Percentiles rank a stretch among this genome's conserved stretches.
Evolutionary conservation across 2,329 filamentous ascomycete species (phyloP).

Genomic region (Drechslera avenae): DNA sequence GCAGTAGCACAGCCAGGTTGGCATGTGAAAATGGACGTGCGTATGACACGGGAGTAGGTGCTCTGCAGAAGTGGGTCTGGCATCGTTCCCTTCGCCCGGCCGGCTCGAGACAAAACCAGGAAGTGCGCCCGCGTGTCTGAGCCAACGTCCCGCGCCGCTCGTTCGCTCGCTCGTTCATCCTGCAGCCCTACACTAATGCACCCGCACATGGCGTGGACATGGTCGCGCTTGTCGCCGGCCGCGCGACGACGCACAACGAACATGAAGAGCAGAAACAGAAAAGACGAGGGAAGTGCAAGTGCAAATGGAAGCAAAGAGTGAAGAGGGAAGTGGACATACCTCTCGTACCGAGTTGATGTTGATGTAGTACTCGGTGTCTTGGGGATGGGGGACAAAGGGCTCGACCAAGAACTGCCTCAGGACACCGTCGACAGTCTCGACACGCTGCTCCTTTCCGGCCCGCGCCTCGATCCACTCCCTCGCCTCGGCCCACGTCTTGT

Average conservation of each 20-base stretch:
- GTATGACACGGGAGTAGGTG: slow-evolving; percentile 37
- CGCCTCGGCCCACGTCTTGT: slow-evolving; percentile 96
- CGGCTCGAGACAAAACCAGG: slow-evolving; percentile 45
- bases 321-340: slow-evolving; percentile 72
- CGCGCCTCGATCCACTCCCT: slow-evolving; percentile 91
- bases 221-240: slow-evolving; percentile 4
- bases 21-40: slow-evolving; percentile 45
- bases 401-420: slow-evolving; percentile 97
- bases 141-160: slow-evolving; percentile 20
- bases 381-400: slow-evolving; percentile 95
- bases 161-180: slow-evolving; percentile 12
- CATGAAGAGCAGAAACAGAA: slow-evolving; percentile 4
- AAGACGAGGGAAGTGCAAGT: slow-evolving; percentile 16
- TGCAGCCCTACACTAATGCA: slow-evolving; percentile 14
- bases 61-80: slow-evolving; percentile 46
- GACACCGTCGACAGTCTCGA: slow-evolving; percentile 87
- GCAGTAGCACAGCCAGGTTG: slow-evolving; percentile 26
- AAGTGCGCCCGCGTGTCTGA: slow-evolving; percentile 31
- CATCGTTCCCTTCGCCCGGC: slow-evolving; percentile 49
- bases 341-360: slow-evolving; percentile 99
- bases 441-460: slow-evolving; percentile 88
- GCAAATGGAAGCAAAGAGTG: too few relatives aligned
- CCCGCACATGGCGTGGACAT: slow-evolving; percentile 20
- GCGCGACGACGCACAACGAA: background rate
- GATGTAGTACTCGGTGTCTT: slow-evolving; percentile 98